These are phyloP conservation scores for Pelomyxa schiedti DNA, from an alignment of 78 protist genomes.

Conservation along the genomic window DNA sequence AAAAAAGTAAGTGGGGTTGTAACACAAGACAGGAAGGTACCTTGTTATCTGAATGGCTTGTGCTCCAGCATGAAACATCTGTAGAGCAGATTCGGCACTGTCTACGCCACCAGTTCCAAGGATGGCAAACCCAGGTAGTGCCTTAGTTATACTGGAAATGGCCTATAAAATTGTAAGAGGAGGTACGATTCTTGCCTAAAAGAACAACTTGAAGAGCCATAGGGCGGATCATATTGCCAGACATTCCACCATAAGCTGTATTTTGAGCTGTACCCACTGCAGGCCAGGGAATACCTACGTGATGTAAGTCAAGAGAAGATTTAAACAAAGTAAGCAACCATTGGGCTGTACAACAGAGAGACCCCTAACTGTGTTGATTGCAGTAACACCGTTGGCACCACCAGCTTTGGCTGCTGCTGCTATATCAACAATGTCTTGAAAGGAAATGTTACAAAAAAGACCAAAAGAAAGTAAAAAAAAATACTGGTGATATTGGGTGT, in stretches of 20 bases:
- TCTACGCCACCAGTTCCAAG: conserved; percentile 62
- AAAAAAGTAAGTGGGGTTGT: no score
- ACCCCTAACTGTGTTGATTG: conserved; percentile 54
- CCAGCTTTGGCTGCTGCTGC: conserved; percentile 66
- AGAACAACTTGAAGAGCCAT: conserved; percentile 50
- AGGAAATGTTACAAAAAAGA: no score
- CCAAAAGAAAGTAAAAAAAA: no score
- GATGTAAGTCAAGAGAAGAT: no score
- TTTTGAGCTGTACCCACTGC: conserved; percentile 37
- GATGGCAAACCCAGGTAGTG: conserved; percentile 37
- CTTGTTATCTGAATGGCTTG: conserved; percentile 45
- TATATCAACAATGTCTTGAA: conserved; percentile 45
- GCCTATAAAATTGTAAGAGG: no score
- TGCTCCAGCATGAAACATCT: conserved; percentile 62
- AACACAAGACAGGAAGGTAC: no score
- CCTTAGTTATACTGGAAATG: conserved; percentile 21
- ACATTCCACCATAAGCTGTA: conserved; percentile 72
- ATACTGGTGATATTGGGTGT: conserved; percentile 85
- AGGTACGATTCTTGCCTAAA: neutral
- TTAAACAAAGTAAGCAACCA: no score
- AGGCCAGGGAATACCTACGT: conserved; percentile 51
- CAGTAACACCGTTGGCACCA: conserved; percentile 71
- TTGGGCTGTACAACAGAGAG: no score
- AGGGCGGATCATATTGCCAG: conserved; percentile 72
- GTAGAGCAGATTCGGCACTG: conserved; percentile 55